Base-by-base conservation (phyloP, 2,329 filamentous ascomycete species). In the Microcera coccophila region DNA sequence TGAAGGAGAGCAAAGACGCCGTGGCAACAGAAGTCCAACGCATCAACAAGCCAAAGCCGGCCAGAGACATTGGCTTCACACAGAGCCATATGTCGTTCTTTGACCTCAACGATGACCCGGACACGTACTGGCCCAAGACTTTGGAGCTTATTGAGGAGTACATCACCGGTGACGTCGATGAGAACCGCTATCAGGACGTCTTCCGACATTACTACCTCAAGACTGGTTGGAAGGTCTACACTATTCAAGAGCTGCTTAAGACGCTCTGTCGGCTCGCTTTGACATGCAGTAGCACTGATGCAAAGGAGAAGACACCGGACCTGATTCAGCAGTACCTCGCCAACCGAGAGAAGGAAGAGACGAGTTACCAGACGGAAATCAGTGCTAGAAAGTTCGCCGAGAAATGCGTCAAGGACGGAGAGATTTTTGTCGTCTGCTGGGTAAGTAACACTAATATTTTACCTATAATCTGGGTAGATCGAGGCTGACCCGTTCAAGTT, bases 201-300 rank as follows among this genome's bases (percentile, higher is more conserved):
- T 75, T 98, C 43, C 85, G 93, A 18, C 87, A 90, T 52, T 96
- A 89, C 69, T 98, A 96, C 63, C 76, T 97, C 44, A 84, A 85
- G 61, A 86, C 82, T 52, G 93, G 93, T 5, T 98, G 91, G 85
- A 89, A 90, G 58, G 70, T 97, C 29, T 98, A 97, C 70, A 90
- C 88, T 4, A 83, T 97, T 51, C 88, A 94, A 60, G 90, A 95
- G 62, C 81, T 96, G 21, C 79, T 97, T 40, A 83, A 82, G 60
- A 85, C 85, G 1, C 79, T 96, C 29, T 85, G 85, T 45, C 85
- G 90, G 44, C 84, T 90, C 45, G 89, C 86, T 18, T 76, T 90
- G 15, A 79, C 79, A n/a, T 90, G 95, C 63, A 87, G 90, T 60
- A 90, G 83, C 58, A 81, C 81, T 3, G 93, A 98, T 57, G 77